Evolutionary conservation across 257 asterid species (phyloP), one percentile per base, ranked within the genome.

Genomic region (Fraxinus quadrangulata): DNA sequence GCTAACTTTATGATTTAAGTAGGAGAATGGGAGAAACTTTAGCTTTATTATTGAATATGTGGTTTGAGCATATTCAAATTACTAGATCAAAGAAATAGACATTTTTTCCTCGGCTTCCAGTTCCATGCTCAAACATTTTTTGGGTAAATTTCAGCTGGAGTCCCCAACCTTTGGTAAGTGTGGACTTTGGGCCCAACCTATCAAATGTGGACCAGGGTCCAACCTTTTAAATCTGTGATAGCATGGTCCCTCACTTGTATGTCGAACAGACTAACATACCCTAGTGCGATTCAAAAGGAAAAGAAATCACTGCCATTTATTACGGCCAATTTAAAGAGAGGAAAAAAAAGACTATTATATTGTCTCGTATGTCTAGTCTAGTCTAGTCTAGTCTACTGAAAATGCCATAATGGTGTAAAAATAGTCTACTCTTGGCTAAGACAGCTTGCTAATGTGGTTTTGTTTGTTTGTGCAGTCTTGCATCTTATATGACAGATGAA

Each of bases 401-500:
- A 54, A 67, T 17, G 65, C 61, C 76, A n/a, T 24, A 39, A 75
- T 65, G 70, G 65, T 70, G 68, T 23, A 23, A 40, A 28, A 24
- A 16, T 75, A 28, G 26, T 7, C 77, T 36, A 37, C 45, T 36
- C 31, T 77, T 77, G 63, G 31, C 49, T 40, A 40, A 40, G 49
- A 40, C 11, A 10, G 47, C 66, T 40, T 65, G 67, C 69, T 79
- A 37, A 26, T 76, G 49, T 69, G 37, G 28, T 77, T 69, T 78
- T 81, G 76, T 40, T 40, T 40, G 14, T 74, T 83, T 54, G 40
- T 83, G 88, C 93, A 95, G 99, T 89, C 99, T 95, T 80, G 97
- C 98, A 77, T 86, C 98, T 4, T 95, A 93, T 79, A 95, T 95
- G 81, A 91, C 96, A 0, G 94, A 91, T 70, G 97, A 89, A 21